Base-by-base conservation (phyloP, 192 early-diverging fungal genomes). In the Coemansia umbellata region DNA sequence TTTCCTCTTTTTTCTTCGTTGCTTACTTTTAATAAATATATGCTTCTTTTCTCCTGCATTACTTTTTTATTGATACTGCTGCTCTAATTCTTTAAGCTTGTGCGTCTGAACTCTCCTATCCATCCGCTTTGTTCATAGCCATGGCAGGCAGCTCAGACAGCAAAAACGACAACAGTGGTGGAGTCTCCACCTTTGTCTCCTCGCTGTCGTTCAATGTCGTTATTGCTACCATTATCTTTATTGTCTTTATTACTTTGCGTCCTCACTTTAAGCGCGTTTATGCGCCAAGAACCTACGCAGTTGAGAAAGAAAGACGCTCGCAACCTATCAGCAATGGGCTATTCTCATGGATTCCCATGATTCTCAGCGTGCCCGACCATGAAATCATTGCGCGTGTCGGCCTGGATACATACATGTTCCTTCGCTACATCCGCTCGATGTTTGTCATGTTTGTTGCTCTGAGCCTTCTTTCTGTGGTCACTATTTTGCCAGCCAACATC, bases 321-420 rank as follows among this genome's bases (percentile, higher is more conserved):
- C 79, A 81, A 28, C 30, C 58, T 9, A 60, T 85, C n/a, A 74
- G 84, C 39, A 44, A 37, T n/a, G 61, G 80, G 6, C 47, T 58
- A 37, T 69, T 89, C 42, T 60, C 62, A 18, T 91, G 87, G 87
- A 53, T 91, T 45, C 53, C 58, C 10, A 63, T 78, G 1, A 53
- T 81, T 24, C 61, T 89, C n/a, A 55, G 47, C 17, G 67, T 77
- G 41, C 57, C 57, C 19, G 84, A 89, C 42, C 78, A 78, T 8
- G 65, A 78, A 5, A 62, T 89, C 7, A 80, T 87, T 23, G 49
- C 57, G 9, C 79, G 74, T 2, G 80, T 82, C 10, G 86, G 88
- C 0, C 76, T 90, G 17, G 91, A 93, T 62, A 79, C 86, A 8
- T 95, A 84, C 67, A 88, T 91, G 80, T 82, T 87, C 43, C 47